Base-by-base conservation (phyloP, 23 red algal genomes). In the Pyropia yezoensis region DNA sequence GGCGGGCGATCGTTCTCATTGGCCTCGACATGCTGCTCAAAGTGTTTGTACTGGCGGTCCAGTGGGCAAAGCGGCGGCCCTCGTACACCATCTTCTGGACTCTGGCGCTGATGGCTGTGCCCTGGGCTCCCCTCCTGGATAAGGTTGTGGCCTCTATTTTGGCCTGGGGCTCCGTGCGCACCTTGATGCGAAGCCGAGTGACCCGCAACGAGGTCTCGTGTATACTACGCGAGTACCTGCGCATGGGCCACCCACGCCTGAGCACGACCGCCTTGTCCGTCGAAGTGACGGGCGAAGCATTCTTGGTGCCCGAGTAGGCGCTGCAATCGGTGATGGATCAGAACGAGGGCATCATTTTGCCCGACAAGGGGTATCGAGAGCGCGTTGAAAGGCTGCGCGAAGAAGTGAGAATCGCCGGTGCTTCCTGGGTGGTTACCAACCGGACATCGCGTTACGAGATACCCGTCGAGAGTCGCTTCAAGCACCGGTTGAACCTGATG, bases 81-180 rank as follows among this genome's bases (percentile, higher is more conserved):
- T 22, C 74, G 6, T 24, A 17, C 30, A 26, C 74, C n/a, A 52
- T 14, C 14, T 59, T 22, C 20, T 78, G 74, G 74, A 60, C 67
- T 18, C 9, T 63, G 25, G 60, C 47, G 20, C 74, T 78, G 16
- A 78, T 78, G 74, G 7, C 67, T 9, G 74, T 63, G 3, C 74
- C 74, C 8, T 78, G 74, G 74, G 74, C 74, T 8, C 74, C 74
- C 61, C n/a, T 78, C 33, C 61, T 63, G 18, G 74, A 63, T 24
- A 65, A 49, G 1, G 74, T 78, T n/a, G 39, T 60, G 18, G 39
- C 65, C 25, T 67, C 74, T 7, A 34, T 78, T 18, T 67, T 63
- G 18, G 49, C 74, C 21, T 21, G 22, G 3, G 25, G 32, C 32
- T 63, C 61, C 60, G 74, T 78, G 20, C 74, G 74, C 3, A 26